Base-by-base conservation (phyloP, 768 basidiomycete genomes). In the Leccinum boreale region DNA sequence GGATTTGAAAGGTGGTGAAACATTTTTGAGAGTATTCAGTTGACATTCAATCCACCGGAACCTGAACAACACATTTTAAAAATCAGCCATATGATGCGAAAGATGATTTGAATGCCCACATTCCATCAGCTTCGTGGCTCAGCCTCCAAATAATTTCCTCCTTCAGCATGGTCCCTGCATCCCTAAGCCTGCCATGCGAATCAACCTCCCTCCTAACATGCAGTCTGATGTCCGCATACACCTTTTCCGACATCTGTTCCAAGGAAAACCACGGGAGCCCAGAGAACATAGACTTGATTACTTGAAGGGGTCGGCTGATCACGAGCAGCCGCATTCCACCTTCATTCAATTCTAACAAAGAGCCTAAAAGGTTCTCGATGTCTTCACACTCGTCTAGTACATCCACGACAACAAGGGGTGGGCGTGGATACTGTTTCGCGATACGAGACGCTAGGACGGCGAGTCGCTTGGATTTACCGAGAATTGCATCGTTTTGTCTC, bases 311-410 rank as follows among this genome's bases (percentile, higher is more conserved):
- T 11, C 42, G 42, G n/a, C 42, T 65, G 35, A 52, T 58, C 5
- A 57, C 26, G 10, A 64, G 55, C 1, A 65, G 23, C 8, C 57
- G 59, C 7, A 65, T 11, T 1, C 36, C 24, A 0, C 52, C 52
- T 9, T 44, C 31, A 0, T 46, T 29, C 55, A 62, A 15, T 8
- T 36, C 44, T 0, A 3, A 1, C 9, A 66, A 21, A 10, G 47
- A 58, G 11, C 24, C n/a, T 0, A 65, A 28, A 14, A 62, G 52
- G 0, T 24, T n/a, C 9, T 58, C 47, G 6, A 63, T 3, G 4
- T 62, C 55, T 19, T 44, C 28, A 35, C 65, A 66, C 50, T 66
- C 65, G 19, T 67, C 65, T 1, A 67, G 39, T 0, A 58, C 65
- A 21, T 67, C 65, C 1, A 67, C 47, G 5, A 60, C 52, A 2